Percentiles rank a stretch among this genome's conserved stretches.
Conservation (phyloP, 164 flowering plant genomes). For the Liquidambar formosana region DNA sequence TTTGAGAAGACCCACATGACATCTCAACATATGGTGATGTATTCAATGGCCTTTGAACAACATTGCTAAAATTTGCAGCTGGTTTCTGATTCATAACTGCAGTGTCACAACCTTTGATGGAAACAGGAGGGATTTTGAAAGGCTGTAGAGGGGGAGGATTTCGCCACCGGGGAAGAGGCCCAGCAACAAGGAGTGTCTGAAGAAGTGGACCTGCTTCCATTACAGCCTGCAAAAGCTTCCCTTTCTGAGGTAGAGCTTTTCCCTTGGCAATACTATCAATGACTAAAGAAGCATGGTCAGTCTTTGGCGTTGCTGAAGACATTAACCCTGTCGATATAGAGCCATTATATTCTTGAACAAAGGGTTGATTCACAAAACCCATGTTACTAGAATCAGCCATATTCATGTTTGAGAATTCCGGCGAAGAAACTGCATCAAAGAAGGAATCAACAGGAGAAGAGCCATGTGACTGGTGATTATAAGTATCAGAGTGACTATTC, state of each 20-base stretch:
- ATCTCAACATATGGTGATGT: slow-evolving; percentile 17
- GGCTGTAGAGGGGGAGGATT: slow-evolving; percentile 67
- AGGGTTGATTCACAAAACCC: slow-evolving; percentile 18
- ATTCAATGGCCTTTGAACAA: slow-evolving; percentile 14
- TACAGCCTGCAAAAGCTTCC: slow-evolving; percentile 68
- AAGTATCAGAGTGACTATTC: slow-evolving; percentile 52
- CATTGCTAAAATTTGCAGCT: not conserved
- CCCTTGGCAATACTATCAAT: slow-evolving; percentile 53
- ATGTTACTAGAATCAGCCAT: slow-evolving; percentile 25
- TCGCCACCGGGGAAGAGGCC: slow-evolving; percentile 79
- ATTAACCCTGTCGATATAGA: slow-evolving; percentile 6
- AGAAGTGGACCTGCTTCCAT: slow-evolving; percentile 80
- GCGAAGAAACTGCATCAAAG: slow-evolving; percentile 56
- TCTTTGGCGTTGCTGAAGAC: slow-evolving; percentile 5
- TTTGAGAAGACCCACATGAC: slow-evolving; percentile 34
- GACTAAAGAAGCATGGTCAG: slow-evolving; percentile 32
- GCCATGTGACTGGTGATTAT: slow-evolving; percentile 41
- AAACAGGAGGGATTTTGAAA: slow-evolving; percentile 49
- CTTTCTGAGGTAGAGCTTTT: slow-evolving; percentile 61
- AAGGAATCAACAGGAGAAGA: slow-evolving; percentile 58
- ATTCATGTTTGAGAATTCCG: slow-evolving; percentile 47
- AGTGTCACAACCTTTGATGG: slow-evolving; percentile 30
- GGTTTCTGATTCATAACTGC: slow-evolving; percentile 11
- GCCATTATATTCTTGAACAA: slow-evolving; percentile 16
- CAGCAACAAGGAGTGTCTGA: slow-evolving; percentile 74